phyloP scores from a whole-genome alignment of 352 stramenopile species.

The Saprolegnia diclina region DNA sequence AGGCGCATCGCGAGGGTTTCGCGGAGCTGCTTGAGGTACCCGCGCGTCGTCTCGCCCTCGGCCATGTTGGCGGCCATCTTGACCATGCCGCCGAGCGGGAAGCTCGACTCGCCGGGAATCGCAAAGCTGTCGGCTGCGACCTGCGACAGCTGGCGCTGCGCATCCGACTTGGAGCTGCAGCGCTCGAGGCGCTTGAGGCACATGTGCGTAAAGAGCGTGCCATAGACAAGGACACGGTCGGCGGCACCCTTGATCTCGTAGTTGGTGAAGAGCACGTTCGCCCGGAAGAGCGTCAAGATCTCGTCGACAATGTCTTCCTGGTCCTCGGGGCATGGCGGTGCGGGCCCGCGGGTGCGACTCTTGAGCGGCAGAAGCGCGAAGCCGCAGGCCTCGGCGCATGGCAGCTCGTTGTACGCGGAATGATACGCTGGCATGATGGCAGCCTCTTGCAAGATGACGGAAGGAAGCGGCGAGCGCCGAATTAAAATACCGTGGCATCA shows the following conservation, averaged over 20 bases:
- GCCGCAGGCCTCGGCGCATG: conserved; percentile 69
- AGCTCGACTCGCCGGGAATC: conserved; percentile 81
- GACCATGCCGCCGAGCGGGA: conserved; percentile 76
- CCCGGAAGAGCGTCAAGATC: conserved; percentile 88
- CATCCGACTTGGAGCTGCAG: conserved; percentile 67
- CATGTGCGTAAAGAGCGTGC: conserved; percentile 89
- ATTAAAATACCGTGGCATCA: not conserved
- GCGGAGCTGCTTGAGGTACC: conserved; percentile 89
- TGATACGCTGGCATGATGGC: conserved; percentile 87
- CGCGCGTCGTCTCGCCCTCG: conserved; percentile 77
- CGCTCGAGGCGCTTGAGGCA: conserved; percentile 89
- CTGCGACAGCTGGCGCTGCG: conserved; percentile 69
- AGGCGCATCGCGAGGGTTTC: conserved; percentile 76
- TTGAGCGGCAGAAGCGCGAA: conserved; percentile 88
- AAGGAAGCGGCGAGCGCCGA: not conserved
- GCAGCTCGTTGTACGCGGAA: conserved; percentile 76
- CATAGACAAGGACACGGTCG: conserved; percentile 91
- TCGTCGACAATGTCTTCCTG: conserved; percentile 92
- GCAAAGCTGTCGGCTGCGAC: conserved; percentile 78
- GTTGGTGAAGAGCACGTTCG: conserved; percentile 93
- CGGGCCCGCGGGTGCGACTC: conserved; percentile 78
- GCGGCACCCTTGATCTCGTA: conserved; percentile 89
- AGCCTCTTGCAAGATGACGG: not conserved
- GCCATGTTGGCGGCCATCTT: conserved; percentile 58
- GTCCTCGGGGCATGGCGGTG: conserved; percentile 64